Conservation (phyloP, 441 rosid species). For the Adansonia gregorii region DNA sequence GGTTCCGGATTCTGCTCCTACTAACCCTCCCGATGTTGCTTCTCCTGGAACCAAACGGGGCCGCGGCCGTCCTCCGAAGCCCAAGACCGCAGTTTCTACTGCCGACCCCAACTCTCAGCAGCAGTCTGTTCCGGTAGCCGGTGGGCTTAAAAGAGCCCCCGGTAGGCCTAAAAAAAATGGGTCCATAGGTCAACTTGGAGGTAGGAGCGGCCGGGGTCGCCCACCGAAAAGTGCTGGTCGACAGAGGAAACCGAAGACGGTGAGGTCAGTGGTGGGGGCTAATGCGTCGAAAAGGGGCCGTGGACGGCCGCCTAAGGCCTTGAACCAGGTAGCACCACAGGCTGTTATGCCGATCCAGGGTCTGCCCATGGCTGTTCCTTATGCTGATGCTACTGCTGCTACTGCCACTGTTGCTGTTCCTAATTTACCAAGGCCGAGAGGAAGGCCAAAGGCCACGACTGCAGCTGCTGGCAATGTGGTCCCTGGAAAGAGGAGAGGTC, state of each 20-base stretch:
- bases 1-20: conserved; percentile 16
- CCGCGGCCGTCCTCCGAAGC: conserved; percentile 73
- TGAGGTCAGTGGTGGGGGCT: conserved; percentile 30
- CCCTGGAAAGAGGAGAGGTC: conserved; percentile 54
- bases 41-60: conserved; percentile 51
- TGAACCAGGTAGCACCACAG: not conserved
- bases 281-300: conserved; percentile 40
- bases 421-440: conserved; percentile 47
- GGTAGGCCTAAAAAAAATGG: conserved; percentile 26
- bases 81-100: conserved; percentile 32
- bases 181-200: conserved; percentile 32
- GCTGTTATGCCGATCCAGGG: conserved; percentile 13
- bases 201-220: conserved; percentile 52
- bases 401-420: conserved; percentile 23
- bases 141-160: conserved; percentile 20
- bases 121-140: not conserved
- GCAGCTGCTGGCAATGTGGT: conserved; percentile 17
- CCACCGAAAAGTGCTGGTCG: conserved; percentile 55
- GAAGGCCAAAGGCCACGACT: conserved; percentile 53
- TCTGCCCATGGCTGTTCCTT: conserved; percentile 45
- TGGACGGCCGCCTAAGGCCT: conserved; percentile 46
- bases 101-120: conserved; percentile 7
- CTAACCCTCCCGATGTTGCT: conserved; percentile 17
- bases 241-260: conserved; percentile 51
- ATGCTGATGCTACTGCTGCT: conserved; percentile 29